phyloP scores from a whole-genome alignment of 2,329 filamentous ascomycete genomes.

The Colletotrichum sansevieriae region DNA sequence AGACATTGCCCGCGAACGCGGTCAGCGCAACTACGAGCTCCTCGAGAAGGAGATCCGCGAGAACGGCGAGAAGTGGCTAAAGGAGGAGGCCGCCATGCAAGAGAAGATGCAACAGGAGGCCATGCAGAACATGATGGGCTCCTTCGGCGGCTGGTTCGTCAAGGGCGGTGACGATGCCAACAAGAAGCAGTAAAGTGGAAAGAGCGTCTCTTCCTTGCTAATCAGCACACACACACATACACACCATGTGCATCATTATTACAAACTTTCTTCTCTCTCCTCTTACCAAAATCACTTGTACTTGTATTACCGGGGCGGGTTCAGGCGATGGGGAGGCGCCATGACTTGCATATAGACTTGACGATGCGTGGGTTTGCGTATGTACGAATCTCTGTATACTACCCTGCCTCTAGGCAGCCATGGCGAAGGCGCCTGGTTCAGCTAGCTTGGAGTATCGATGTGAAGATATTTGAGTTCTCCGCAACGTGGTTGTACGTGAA shows the following conservation, averaged over 20 bases:
- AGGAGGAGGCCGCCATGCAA: constrained; percentile 89
- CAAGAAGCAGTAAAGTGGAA: constrained; percentile 40
- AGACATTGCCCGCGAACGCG: constrained; percentile 92
- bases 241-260: constrained; percentile 9
- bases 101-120: constrained; percentile 92
- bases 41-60: constrained; percentile 92
- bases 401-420: constrained; percentile 35
- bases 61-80: constrained; percentile 95
- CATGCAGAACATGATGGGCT: constrained; percentile 91
- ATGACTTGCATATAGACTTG: constrained; percentile 42
- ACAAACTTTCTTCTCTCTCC: constrained; percentile 32
- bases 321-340: constrained; percentile 34
- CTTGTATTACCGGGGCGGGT: constrained; percentile 38
- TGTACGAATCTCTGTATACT: constrained; percentile 43
- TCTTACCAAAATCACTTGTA: constrained; percentile 38
- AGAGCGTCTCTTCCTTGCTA: constrained; percentile 3
- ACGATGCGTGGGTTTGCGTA: constrained; percentile 38
- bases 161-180: constrained; percentile 36
- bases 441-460: constrained; percentile 14
- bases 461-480: constrained; percentile 15
- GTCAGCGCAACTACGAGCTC: constrained; percentile 88
- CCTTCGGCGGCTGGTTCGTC: constrained; percentile 72
- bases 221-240: constrained; percentile 31
- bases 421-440: constrained; percentile 14
- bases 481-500: neutral